Evolutionary conservation across 1,284 basidiomycete genomes (phyloP), one percentile per base, ranked within the genome.

Genomic region (Vanrija humicola): DNA sequence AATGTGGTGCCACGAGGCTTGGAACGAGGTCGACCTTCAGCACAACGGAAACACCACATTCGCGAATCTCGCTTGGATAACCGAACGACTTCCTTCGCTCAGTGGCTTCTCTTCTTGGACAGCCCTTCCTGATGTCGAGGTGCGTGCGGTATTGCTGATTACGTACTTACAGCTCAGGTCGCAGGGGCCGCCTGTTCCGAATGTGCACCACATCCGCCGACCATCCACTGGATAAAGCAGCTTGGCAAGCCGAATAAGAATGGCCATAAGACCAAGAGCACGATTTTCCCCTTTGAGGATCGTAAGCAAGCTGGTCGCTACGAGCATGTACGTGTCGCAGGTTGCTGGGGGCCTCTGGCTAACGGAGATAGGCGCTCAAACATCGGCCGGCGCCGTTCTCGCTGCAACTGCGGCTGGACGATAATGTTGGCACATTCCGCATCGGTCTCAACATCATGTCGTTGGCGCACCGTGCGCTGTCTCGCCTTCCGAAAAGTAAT

Each of bases 371-470:
- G 59, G 84, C 88, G 23, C 80, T 97, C 55, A 97, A 97, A 77
- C 81, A 84, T 55, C 84, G 93, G 14, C 94, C 93, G 0, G 83
- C 82, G 43, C 87, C 93, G 0, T 94, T 97, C 69, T 83, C 93
- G 34, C 88, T 92, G 0, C 90, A 94, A 70, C 81, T 95, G 29
- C 87, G 84, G 59, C 77, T 90, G n/a, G 83, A 87, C 55, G 61
- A 68, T 44, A 44, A 42, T 4, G 70, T 79, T 3, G 92, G 90
- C 0, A 81, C 82, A 42, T 84, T 95, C 49, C 84, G 88, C 49
- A 86, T 97, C 43, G 93, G 90, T 25, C 82, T 95, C 67, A 97
- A 97, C 69, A 82, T 91, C 39, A 82, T 87, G 0, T 90, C 93
- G 1, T 81, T 97, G 38, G 82, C 91, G 54, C 93, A 97, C 72